These are phyloP conservation scores for Sarocladiaceae sp. DNA, from an alignment of 2,329 filamentous ascomycete species.

Conservation along the genomic window DNA sequence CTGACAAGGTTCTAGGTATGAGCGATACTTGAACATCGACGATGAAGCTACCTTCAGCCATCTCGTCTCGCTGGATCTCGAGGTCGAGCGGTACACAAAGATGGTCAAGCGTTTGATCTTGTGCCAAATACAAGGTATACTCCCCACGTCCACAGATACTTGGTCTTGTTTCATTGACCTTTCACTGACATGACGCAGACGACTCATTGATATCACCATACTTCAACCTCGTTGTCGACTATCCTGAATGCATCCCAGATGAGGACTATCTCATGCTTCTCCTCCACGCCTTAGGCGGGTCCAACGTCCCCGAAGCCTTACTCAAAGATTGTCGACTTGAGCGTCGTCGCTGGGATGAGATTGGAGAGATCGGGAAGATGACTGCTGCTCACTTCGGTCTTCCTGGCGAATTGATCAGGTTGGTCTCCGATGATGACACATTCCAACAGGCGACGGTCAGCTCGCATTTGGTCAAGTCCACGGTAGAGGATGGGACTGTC, in stretches of 20 bases:
- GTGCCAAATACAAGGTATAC: constrained; percentile 16
- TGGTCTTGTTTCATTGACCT: no score
- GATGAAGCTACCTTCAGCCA: constrained; percentile 26
- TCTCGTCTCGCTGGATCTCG: constrained; percentile 16
- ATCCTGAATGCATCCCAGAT: constrained; percentile 20
- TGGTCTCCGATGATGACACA: constrained; percentile 16
- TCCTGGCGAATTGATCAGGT: constrained; percentile 13
- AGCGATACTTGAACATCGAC: constrained; percentile 29
- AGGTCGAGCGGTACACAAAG: constrained; percentile 13
- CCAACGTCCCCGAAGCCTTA: constrained; percentile 18
- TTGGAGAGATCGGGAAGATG: constrained; percentile 22
- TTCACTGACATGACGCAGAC: no score
- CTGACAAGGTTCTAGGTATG: constrained; percentile 19
- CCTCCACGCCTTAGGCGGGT: constrained; percentile 18
- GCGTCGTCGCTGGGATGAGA: constrained; percentile 20
- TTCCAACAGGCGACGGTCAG: constrained; percentile 10
- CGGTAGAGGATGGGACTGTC: constrained; percentile 16
- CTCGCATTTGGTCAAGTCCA: constrained; percentile 14
- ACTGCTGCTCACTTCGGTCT: constrained; percentile 20
- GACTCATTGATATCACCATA: constrained; percentile 13
- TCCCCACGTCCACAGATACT: neutral
- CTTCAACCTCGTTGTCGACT: constrained; percentile 20
- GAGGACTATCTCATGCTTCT: constrained; percentile 22
- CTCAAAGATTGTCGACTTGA: constrained; percentile 17
- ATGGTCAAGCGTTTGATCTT: constrained; percentile 21